Percentiles rank a stretch among this genome's conserved stretches.
These are phyloP conservation scores for Colletotrichum melonis DNA, from an alignment of 2,329 filamentous ascomycete genomes.

Conservation along the genomic window DNA sequence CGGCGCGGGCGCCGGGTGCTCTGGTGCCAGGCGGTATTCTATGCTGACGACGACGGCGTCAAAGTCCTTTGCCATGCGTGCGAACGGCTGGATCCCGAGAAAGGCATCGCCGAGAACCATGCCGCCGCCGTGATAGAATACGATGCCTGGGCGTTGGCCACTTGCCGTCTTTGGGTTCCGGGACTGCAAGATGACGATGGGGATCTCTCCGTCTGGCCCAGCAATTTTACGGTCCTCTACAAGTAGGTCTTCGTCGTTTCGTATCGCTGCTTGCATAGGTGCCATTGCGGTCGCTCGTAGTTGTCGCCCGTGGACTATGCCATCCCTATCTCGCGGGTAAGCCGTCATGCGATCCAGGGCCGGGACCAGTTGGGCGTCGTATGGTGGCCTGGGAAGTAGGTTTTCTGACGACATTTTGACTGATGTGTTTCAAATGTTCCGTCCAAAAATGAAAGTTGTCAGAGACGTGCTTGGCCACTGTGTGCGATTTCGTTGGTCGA, in stretches of 20 bases:
- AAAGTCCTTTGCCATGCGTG: conserved; percentile 8
- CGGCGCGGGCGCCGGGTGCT: conserved; percentile 43
- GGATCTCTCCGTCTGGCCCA: conserved; percentile 9
- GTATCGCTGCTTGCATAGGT: conserved; percentile 11
- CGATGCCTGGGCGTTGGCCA: conserved; percentile 6
- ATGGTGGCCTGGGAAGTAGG: conserved; percentile 3
- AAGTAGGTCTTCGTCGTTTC: conserved; percentile 6
- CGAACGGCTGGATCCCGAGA: conserved; percentile 6
- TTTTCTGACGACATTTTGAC: conserved; percentile 8
- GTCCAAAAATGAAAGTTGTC: too few species aligned
- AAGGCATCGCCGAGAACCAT: conserved; percentile 29
- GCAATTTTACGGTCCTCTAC: conserved; percentile 21
- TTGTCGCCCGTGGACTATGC: conserved; percentile 1
- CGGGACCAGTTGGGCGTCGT: conserved; percentile 16
- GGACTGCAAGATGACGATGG: conserved; percentile 12
- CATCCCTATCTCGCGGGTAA: background rate
- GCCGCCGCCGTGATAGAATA: conserved; percentile 27
- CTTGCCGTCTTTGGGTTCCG: background rate
- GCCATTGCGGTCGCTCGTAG: conserved; percentile 12
- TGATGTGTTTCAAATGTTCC: background rate
- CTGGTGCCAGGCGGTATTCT: conserved; percentile 59
- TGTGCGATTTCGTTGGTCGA: background rate
- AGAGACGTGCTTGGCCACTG: background rate
- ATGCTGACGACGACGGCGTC: conserved; percentile 51
- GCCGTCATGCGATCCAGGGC: background rate